Base-by-base conservation (phyloP, 768 basidiomycete species). In the Boletellus sp. region DNA sequence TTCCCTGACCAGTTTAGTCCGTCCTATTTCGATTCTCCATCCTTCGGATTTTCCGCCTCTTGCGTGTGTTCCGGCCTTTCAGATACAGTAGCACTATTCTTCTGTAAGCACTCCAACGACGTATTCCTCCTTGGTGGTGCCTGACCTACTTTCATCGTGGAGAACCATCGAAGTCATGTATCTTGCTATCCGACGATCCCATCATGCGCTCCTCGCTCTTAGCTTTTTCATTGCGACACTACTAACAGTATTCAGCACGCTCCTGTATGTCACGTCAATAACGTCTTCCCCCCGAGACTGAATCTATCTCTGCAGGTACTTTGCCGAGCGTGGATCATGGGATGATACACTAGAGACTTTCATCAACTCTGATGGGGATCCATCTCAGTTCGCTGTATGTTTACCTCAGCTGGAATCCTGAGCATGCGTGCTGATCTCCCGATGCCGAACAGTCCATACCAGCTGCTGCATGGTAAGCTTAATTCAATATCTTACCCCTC, bases 131-230 rank as follows among this genome's bases (percentile, higher is more conserved):
- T 35, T 16, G 7, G 15, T 4, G 4, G 1, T 35, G 17, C 45
- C 50, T 53, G 20, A 64, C 49, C 22, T 17, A 13, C 9, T n/a
- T n/a, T 28, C 22, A 23, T 17, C 8, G 12, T 37, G 20, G 33
- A 90, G 88, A 40, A 91, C 90, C 0, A 91, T 91, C 42, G 88
- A 92, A 73, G 90, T 91, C 59, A 96, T 95, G 93, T 92, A 87
- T 64, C 78, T 95, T 26, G 85, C 90, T 26, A 85, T 94, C 32
- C 78, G 87, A 43, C 76, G 90, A 52, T 93, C 90, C 0, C 86
- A 90, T 55, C 89, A 94, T 58, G 92, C 92, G 0, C 74, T 94
- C 1, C 77, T 93, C 3, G 92, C 93, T 0, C 82, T 95, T 17
- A 80, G 81, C 3, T 95, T 94, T 68, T 94, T 95, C 70, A 87